Conservation (phyloP, 164 flowering plant species). For the Protea cynaroides region DNA sequence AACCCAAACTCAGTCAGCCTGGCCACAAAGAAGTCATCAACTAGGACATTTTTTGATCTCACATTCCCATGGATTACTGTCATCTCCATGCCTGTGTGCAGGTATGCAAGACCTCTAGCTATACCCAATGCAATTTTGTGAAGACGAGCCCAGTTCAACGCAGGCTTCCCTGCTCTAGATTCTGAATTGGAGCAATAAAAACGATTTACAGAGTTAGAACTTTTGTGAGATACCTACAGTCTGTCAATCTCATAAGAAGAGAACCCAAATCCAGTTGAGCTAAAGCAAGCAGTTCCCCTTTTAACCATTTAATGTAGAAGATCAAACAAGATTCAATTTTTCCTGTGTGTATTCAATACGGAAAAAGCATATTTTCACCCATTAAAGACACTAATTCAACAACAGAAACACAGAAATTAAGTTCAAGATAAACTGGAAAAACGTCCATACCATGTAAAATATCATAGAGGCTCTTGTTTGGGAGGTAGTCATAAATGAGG, state of each 20-base stretch:
- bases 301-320: too few species aligned
- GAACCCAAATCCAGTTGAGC: not conserved
- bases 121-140: slow-evolving; percentile 87
- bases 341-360: too few species aligned
- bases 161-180: slow-evolving; percentile 68
- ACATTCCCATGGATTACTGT: slow-evolving; percentile 86
- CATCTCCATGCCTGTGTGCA: slow-evolving; percentile 72
- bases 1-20: slow-evolving; percentile 87
- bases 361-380: not conserved
- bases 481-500: slow-evolving; percentile 85
- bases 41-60: slow-evolving; percentile 76
- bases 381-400: not conserved
- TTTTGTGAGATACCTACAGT: not conserved
- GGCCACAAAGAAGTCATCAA: slow-evolving; percentile 82
- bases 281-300: not conserved
- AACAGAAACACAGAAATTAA: slow-evolving; percentile 1
- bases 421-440: not conserved
- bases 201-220: not conserved
- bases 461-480: slow-evolving; percentile 67
- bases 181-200: slow-evolving; percentile 39
- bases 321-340: too few species aligned
- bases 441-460: slow-evolving; percentile 67
- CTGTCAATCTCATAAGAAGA: not conserved
- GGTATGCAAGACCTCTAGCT: slow-evolving; percentile 83
- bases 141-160: slow-evolving; percentile 84